Conservation (phyloP, 441 rosid genomes). For the Manihot esculenta region DNA sequence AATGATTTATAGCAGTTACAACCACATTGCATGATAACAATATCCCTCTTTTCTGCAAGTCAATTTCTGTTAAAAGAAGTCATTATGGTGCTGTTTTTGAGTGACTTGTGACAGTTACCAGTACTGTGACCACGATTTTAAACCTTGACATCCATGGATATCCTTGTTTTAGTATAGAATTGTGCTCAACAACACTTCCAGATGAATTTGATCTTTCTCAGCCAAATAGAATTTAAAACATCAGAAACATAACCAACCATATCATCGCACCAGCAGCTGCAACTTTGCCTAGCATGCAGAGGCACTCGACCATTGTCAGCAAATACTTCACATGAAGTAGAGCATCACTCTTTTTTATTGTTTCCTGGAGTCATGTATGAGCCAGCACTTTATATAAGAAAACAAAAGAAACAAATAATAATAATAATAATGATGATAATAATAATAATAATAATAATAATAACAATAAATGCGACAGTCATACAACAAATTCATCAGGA, state of each 20-base stretch:
- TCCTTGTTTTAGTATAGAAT: background rate
- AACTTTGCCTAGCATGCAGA: constrained; percentile 92
- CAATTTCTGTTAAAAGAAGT: background rate
- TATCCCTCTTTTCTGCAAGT: background rate
- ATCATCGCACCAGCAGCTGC: constrained; percentile 97
- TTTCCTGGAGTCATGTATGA: constrained; percentile 58
- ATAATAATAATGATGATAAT: too few relatives aligned
- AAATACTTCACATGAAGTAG: constrained; percentile 91
- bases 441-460: too few relatives aligned
- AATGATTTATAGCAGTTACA: too few relatives aligned
- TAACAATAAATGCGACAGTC: constrained; percentile 21
- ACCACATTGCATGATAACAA: too few relatives aligned
- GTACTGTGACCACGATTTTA: background rate
- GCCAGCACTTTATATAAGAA: constrained; percentile 21
- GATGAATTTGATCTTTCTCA: background rate
- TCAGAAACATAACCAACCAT: constrained; percentile 62
- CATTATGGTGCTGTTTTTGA: background rate
- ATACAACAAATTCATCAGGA: constrained; percentile 95
- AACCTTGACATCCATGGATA: background rate
- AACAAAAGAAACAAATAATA: background rate
- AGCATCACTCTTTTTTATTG: constrained; percentile 83
- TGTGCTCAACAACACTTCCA: background rate
- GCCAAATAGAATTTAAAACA: background rate
- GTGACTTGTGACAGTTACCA: too few relatives aligned
- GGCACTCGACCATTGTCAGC: constrained; percentile 97